Evolutionary conservation across 768 basidiomycete genomes (phyloP), one percentile per base, ranked within the genome.

Genomic region (Pulveroboletus sp.): DNA sequence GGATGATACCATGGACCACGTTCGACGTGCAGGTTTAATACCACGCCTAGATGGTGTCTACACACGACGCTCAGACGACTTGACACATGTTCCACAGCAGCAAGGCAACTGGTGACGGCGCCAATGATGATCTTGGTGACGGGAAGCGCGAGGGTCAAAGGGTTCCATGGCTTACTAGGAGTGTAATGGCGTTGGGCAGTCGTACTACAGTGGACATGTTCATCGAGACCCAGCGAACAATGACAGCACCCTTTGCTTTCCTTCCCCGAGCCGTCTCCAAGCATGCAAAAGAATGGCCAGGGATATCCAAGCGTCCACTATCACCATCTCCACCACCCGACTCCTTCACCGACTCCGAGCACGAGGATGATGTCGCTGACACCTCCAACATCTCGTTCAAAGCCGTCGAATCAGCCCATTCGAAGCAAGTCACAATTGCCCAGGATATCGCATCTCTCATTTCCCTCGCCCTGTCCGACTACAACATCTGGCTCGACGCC

Each of bases 381-480:
- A 10, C 14, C 33, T 35, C 53, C 32, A 44, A 3, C 43, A n/a
- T 21, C 15, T 26, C 43, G 28, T 35, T 40, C 47, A 61, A 56
- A 14, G 55, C 58, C 2, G 17, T 40, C 45, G 54, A 67, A 32
- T 17, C 5, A 11, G 21, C 51, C 8, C 39, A 49, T 26, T 18
- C 37, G n/a, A 67, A 64, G 52, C 49, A 55, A 10, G 57, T 54
- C 43, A 49, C 52, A 28, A 46, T 59, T 4, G 66, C 73, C 15
- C 72, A 75, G 38, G 83, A 83, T 54, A 73, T 76, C 41, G 74
- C 75, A 3, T 63, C 65, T 9, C 69, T 88, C 31, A 55, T 84
- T 18, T 69, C 60, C 2, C 75, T 90, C 4, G 76, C 86, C 0
- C 68, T 92, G n/a, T 86, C 87, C 5, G 79, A 88, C 59, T 79